Percentiles rank a stretch among this genome's conserved stretches.
phyloP scores from a whole-genome alignment of 2,329 filamentous ascomycete species.

The Fusarium illudens region DNA sequence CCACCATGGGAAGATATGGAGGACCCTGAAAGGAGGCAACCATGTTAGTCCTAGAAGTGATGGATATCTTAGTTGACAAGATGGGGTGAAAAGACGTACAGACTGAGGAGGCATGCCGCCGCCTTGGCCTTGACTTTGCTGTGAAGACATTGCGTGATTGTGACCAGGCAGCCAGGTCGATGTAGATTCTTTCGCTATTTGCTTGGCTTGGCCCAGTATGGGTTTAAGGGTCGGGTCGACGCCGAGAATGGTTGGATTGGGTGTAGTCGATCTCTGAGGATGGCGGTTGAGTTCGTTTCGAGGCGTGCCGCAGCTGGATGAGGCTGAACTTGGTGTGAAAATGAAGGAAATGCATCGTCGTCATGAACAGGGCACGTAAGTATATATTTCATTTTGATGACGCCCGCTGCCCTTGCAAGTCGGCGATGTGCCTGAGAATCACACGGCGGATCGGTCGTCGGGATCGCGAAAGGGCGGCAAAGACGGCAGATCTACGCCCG shows the following conservation, averaged over 20 bases:
- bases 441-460: slow-evolving; percentile 26
- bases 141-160: slow-evolving; percentile 27
- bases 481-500: slow-evolving; percentile 12
- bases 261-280: not conserved
- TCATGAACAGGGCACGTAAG: not conserved
- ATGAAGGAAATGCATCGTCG: not conserved
- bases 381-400: slow-evolving; percentile 3
- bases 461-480: slow-evolving; percentile 18
- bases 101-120: slow-evolving; percentile 17
- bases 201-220: not conserved
- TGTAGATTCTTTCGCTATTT: not conserved
- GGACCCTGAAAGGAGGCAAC: slow-evolving; percentile 43
- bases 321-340: not conserved
- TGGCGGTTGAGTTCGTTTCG: not conserved
- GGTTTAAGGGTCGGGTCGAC: not conserved
- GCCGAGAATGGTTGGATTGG: not conserved
- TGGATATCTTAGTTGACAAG: not conserved
- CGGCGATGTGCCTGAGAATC: not conserved
- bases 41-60: slow-evolving; percentile 3
- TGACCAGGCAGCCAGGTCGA: not conserved
- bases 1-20: slow-evolving; percentile 52
- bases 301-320: not conserved
- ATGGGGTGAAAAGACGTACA: slow-evolving; percentile 12
- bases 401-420: not conserved
- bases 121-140: slow-evolving; percentile 1